Base-by-base conservation (phyloP, 1,284 basidiomycete species). In the Cutaneotrichosporon arboriforme region DNA sequence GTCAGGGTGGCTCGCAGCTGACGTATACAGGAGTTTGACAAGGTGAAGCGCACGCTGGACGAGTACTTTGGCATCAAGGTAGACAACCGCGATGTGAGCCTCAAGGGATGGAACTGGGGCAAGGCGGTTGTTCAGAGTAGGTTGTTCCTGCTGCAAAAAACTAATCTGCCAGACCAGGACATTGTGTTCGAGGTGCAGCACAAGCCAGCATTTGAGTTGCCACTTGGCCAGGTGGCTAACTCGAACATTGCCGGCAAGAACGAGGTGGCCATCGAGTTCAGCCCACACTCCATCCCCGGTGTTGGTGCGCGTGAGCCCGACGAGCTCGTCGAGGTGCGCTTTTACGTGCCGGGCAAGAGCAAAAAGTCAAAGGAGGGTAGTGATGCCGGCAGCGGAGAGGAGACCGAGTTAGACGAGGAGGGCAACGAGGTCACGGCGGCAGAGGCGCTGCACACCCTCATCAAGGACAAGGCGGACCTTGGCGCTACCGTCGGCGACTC, bases 91-190 rank as follows among this genome's bases (percentile, higher is more conserved):
- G 96, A 99, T 65, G 80, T 86, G 17, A 87, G 88, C 8, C 83
- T 93, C 68, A 90, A 91, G 69, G 96, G 96, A 1, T 98, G 92
- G 92, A 98, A 99, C 73, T 99, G 96, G 96, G 96, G 96, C 15
- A 83, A 87, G 37, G 89, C 89, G 3, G 90, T 94, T 67, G 91
- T 98, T 61, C 88, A 90, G 80, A 88, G 92, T 89, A 45, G 46
- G 48, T 3, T 15, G 3, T 9, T 23, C 20, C 40, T 45, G 15
- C 17, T n/a, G 36, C 17, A 5, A 33, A n/a, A 20, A 10, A 14
- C 55, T 61, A 36, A 56, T 43, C 13, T 56, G 2, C 61, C 5
- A 96, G 92, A 88, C 49, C 83, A 87, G 71, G 90, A 97, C 55
- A 80, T 97, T 33, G 87, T 85, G 4, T 99, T 98, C 75, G 78